A percentile compares a stretch with the other conserved stretches of the same genome.
phyloP scores from a whole-genome alignment of 2,329 filamentous ascomycete genomes.

The Talaromyces sp. region DNA sequence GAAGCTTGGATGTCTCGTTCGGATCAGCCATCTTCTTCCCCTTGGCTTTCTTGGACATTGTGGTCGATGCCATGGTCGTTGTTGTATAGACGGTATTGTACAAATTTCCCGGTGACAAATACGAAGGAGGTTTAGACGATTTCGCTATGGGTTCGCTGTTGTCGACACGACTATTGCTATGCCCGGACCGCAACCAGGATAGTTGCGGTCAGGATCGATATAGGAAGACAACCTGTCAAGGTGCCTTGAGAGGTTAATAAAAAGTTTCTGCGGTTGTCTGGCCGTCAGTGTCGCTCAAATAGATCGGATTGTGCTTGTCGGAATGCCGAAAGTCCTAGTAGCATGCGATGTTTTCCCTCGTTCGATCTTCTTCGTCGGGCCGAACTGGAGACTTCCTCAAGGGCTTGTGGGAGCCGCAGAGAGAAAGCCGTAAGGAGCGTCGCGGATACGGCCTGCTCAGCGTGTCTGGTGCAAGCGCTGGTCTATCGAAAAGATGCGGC shows the following conservation, averaged over 20 bases:
- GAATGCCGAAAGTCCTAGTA: not conserved
- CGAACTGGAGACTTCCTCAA: not conserved
- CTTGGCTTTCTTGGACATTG: slow-evolving; percentile 69
- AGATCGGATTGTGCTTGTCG: slow-evolving; percentile 6
- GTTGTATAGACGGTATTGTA: slow-evolving; percentile 20
- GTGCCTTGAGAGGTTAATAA: not conserved
- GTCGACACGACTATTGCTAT: slow-evolving; percentile 17
- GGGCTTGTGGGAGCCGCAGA: not conserved
- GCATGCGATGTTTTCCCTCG: not conserved
- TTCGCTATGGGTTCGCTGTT: slow-evolving; percentile 13
- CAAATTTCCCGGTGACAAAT: slow-evolving; percentile 34
- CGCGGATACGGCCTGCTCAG: not conserved
- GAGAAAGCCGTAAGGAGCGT: not conserved
- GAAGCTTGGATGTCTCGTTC: slow-evolving; percentile 82
- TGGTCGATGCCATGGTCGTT: slow-evolving; percentile 42
- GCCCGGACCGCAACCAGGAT: slow-evolving; percentile 12
- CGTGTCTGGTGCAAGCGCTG: slow-evolving; percentile 11
- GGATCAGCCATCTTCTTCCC: slow-evolving; percentile 79
- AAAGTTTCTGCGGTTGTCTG: not conserved
- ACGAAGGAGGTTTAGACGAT: slow-evolving; percentile 41
- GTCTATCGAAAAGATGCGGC: slow-evolving; percentile 18
- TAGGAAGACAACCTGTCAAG: not conserved
- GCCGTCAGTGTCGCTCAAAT: slow-evolving; percentile 1
- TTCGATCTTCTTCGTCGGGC: not conserved
- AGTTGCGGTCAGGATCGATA: slow-evolving; percentile 9